These are phyloP conservation scores for Fusarium zealandicum DNA, from an alignment of 2,329 filamentous ascomycete species.

Conservation along the genomic window DNA sequence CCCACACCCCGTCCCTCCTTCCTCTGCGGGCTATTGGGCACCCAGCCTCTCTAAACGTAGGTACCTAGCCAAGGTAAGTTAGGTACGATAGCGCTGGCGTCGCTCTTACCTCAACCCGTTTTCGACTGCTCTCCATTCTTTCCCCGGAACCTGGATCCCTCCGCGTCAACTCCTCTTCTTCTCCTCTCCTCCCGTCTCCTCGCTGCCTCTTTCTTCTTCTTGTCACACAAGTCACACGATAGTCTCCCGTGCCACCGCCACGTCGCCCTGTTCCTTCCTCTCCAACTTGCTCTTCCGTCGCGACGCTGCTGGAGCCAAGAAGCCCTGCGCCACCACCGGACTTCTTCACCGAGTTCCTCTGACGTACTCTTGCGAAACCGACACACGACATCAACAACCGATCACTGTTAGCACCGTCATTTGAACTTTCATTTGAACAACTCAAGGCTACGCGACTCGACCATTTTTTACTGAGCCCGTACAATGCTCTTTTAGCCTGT, in stretches of 20 bases:
- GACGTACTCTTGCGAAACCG: conserved; percentile 25
- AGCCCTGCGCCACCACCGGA: conserved; percentile 14
- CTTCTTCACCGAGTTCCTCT: conserved; percentile 33
- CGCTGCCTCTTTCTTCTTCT: conserved; percentile 7
- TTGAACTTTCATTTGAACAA: conserved; percentile 11
- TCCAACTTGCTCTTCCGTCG: conserved; percentile 1
- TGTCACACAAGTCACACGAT: conserved; percentile 17
- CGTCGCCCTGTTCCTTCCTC: neutral
- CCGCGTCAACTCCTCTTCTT: conserved; percentile 30
- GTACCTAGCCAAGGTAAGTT: neutral
- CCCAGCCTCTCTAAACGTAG: no score
- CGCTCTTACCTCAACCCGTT: conserved; percentile 8
- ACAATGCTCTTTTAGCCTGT: conserved; percentile 30
- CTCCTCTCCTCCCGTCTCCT: conserved; percentile 13
- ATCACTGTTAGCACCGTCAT: neutral
- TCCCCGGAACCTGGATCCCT: conserved; percentile 10
- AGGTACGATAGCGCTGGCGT: neutral
- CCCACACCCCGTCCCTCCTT: neutral
- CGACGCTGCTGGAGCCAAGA: conserved; percentile 13
- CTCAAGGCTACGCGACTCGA: conserved; percentile 8
- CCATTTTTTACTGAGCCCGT: conserved; percentile 5
- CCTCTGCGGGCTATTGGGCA: neutral
- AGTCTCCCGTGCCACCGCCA: neutral
- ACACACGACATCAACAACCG: conserved; percentile 15
- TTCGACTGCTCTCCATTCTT: conserved; percentile 7